Evolutionary conservation across 2,329 filamentous ascomycete species (phyloP), one percentile per base, ranked within the genome.

Genomic region (Ramularia endophylla): DNA sequence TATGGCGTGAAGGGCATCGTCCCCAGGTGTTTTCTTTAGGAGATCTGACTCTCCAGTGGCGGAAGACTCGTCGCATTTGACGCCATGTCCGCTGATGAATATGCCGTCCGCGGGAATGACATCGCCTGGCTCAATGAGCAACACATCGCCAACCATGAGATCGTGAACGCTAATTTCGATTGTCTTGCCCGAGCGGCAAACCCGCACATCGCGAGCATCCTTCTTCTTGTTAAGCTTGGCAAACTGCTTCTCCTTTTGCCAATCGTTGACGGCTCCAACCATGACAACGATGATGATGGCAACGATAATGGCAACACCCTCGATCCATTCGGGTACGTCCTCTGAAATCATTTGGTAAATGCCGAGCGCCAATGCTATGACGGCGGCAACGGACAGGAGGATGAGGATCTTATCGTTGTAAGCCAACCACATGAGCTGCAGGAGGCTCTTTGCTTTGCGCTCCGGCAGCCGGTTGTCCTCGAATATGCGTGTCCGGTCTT

Each of bases 351-450:
- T n/a, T 56, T 88, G 81, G 54, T 87, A 87, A 1, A 88, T 75
- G 33, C 85, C 85, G 29, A 89, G 75, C 0, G 78, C 80, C 18
- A 89, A 69, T 2, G 85, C 87, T 27, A 89, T 78, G n/a, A 77
- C 69, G 1, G 84, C 85, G 6, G 84, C 83, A 15, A 80, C 70
- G 1, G 81, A 83, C 44, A 87, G 69, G 4, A 87, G 66, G 40
- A 87, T 83, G 38, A 87, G 68, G 8, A 89, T 79, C 55, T 88
- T 89, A 64, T 89, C 85, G 58, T 88, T 87, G 65, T 86, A 87
- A 1, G 84, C 83, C 55, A 87, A 83, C 85, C 85, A 89, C 48
- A 86, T 83, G 30, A 88, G 66, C 55, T 81, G 71, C 46, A 83
- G 69, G 38, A 88, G 79, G 28, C 71, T 80, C 59, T 87, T 87